Evolutionary conservation across 2,329 filamentous ascomycete genomes (phyloP), one percentile per base, ranked within the genome.

Genomic region (Penicillium hesseltinei): DNA sequence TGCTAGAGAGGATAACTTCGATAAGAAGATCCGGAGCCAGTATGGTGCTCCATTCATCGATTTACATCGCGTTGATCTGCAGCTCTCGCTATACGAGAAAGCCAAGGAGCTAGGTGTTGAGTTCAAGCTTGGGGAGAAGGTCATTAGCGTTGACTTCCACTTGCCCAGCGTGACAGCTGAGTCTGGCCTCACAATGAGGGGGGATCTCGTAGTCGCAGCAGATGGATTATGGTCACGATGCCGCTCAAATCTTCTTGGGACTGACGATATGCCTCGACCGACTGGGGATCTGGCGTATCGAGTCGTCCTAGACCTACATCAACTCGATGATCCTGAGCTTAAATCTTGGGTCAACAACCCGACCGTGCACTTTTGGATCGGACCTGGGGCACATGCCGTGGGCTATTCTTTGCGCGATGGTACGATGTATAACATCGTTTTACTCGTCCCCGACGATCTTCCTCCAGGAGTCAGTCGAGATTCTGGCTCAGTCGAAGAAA

Each of bases 401-500:
- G 82, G 80, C 0, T 90, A 89, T 69, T 71, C 69, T 0, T 67
- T 90, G 50, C 78, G 84, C 1, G 80, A 75, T 0, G 85, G 85
- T 0, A 73, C 75, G 0, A 80, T 86, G 76, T 87, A 84, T 62
- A 90, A 90, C 56, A 79, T 90, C 5, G 87, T 89, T 0, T 73
- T 90, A 2, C 73, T 89, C 1, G 81, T 84, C 10, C 87, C 88
- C 0, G 87, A 90, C 66, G 80, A 87, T 61, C 69, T 88, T 0
- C 84, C 84, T 0, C 70, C 76, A 2, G 78, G 79, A 1, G 81
- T 86, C 1, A 77, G 80, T 11, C 80, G 80, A 33, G 74, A 80
- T 51, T 63, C 77, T 1, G 86, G 83, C 1, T 81, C 81, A 7
- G 63, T 85, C 0, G 81, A 84, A 13, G 85, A 89, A 71, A 86